Evolutionary conservation across 1,284 basidiomycete species (phyloP).

Genomic region (Kalmanozyma brasiliensis): DNA sequence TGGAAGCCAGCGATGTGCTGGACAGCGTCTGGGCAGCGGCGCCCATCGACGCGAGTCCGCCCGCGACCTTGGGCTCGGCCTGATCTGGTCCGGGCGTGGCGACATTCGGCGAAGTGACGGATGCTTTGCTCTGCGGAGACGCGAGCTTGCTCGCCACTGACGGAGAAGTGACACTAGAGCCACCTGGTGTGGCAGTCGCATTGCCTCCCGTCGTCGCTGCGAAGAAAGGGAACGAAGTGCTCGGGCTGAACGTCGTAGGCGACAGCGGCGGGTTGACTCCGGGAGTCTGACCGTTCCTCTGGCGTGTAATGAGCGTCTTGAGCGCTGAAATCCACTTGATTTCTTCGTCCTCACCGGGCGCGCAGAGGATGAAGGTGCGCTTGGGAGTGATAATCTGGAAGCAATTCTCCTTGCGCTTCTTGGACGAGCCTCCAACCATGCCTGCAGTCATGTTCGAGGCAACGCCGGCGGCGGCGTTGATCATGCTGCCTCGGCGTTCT

Average conservation of each 20-base stretch:
- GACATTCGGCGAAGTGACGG: constrained; percentile 1
- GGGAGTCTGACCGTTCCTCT: constrained; percentile 42
- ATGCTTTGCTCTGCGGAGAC: constrained; percentile 4
- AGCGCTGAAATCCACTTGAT: constrained; percentile 97
- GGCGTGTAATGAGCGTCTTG: constrained; percentile 79
- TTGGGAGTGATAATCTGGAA: constrained; percentile 98
- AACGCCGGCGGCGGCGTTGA: constrained; percentile 45
- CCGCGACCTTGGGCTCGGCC: background rate
- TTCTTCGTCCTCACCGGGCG: constrained; percentile 96
- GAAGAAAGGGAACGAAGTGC: constrained; percentile 27
- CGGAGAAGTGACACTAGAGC: constrained; percentile 12
- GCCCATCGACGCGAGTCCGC: constrained; percentile 30
- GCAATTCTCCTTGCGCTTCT: constrained; percentile 72
- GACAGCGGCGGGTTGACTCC: constrained; percentile 25
- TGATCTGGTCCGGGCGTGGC: too few species aligned
- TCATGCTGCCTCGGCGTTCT: constrained; percentile 42
- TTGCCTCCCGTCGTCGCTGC: constrained; percentile 2
- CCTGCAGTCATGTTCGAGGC: constrained; percentile 46
- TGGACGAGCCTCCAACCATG: constrained; percentile 42
- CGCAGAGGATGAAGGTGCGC: constrained; percentile 86
- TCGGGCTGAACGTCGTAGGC: constrained; percentile 17
- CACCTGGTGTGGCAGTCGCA: background rate
- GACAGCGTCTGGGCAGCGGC: constrained; percentile 41
- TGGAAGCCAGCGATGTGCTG: constrained; percentile 9
- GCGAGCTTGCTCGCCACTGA: constrained; percentile 4